These are phyloP conservation scores for Fusarium sp. DNA, from an alignment of 2,329 filamentous ascomycete genomes.

Conservation along the genomic window DNA sequence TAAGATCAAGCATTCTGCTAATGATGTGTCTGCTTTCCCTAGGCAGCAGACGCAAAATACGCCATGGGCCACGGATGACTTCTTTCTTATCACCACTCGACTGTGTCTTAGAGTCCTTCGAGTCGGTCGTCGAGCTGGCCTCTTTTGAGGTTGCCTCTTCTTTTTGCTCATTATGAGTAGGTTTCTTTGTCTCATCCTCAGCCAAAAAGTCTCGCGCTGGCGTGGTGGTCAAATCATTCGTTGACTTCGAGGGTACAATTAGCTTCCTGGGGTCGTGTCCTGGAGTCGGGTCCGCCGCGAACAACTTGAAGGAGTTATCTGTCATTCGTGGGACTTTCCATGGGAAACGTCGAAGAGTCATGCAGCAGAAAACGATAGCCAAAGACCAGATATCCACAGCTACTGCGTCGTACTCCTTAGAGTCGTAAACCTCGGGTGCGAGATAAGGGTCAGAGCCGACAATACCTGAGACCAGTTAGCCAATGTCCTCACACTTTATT, in stretches of 20 bases:
- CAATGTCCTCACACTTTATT: not conserved
- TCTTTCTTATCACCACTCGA: conserved; percentile 68
- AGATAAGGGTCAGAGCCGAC: conserved; percentile 94
- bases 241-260: conserved; percentile 57
- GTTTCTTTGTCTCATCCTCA: conserved; percentile 47
- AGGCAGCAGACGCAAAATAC: conserved; percentile 85
- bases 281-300: conserved; percentile 84
- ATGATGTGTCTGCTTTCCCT: conserved; percentile 91
- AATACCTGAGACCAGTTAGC: conserved; percentile 56
- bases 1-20: conserved; percentile 89
- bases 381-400: conserved; percentile 98
- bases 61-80: conserved; percentile 91
- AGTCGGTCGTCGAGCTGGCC: conserved; percentile 1
- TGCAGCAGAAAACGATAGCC: conserved; percentile 98
- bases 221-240: conserved; percentile 54
- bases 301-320: conserved; percentile 95
- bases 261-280: conserved; percentile 70
- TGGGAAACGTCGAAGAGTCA: conserved; percentile 93
- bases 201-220: conserved; percentile 52
- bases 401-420: conserved; percentile 91
- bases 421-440: conserved; percentile 95
- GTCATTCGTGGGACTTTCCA: conserved; percentile 95
- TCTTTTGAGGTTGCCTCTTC: conserved; percentile 26
- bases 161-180: conserved; percentile 32
- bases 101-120: conserved; percentile 35